Base-by-base conservation (phyloP, 805 yeast genomes). In the Geotrichum ghanense region DNA sequence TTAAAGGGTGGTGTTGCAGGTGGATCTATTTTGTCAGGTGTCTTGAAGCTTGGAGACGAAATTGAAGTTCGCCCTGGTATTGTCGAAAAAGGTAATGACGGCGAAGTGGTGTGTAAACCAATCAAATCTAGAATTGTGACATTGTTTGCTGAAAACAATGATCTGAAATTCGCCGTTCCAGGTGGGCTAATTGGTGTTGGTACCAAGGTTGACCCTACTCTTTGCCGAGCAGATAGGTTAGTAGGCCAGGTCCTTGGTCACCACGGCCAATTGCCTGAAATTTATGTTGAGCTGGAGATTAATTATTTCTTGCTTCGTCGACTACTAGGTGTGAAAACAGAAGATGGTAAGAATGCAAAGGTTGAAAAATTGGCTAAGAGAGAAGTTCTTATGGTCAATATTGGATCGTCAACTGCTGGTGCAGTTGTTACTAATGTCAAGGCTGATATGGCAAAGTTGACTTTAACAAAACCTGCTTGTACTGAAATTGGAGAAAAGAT, bases 121-220 rank as follows among this genome's bases (percentile, higher is more conserved):
- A 90, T 92, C 62, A 86, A 83, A 72, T 88, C 97, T 48, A 82
- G 87, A 61, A 87, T 92, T 62, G 92, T 87, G 45, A 84, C 97
- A 12, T 73, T 92, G 56, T 90, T 89, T 65, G 97, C 99, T 50
- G 99, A 92, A 70, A 89, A 92, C 70, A 94, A 92, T 62, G 96
- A 89, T 66, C 78, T 92, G 68, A 92, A 92, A 67, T 92, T 90
- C 61, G 99, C 99, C 49, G 98, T 92, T 60, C 99, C 99, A 42
- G 99, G 99, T 81, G 99, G 99, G 53, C 78, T 92, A 65, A 94
- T 92, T 60, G 99, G 99, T 79, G 97, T 92, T 49, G 99, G 99
- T 72, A 92, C 98, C 45, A 87, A 86, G 70, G 95, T 92, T 56
- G 99, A 92, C 69, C 99, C 99, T 48, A 92, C 98, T 1, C 73